Conservation (phyloP, 2,329 filamentous ascomycete species). For the Penicillium sumatraense region DNA sequence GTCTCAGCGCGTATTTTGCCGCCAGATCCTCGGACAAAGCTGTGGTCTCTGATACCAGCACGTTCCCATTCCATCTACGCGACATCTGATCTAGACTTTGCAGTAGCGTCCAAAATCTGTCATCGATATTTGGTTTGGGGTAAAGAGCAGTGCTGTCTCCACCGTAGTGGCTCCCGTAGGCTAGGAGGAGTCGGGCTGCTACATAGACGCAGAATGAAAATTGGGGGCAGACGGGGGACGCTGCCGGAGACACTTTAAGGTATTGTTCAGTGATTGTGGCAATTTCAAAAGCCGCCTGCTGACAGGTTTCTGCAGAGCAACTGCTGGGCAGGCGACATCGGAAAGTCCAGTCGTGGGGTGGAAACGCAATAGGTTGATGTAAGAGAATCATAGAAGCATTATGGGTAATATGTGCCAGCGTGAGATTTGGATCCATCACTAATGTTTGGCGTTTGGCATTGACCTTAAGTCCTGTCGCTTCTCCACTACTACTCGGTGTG, state of each 20-base stretch:
- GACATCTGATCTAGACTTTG: not conserved
- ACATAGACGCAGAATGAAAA: slow-evolving; percentile 55
- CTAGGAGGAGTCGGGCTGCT: slow-evolving; percentile 28
- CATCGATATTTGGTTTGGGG: not conserved
- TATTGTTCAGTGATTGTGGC: slow-evolving; percentile 54
- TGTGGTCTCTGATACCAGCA: not conserved
- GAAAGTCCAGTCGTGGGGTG: slow-evolving; percentile 36
- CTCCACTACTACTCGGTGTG: slow-evolving; percentile 1
- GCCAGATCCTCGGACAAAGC: not conserved
- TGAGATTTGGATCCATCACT: slow-evolving; percentile 55
- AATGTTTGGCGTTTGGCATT: slow-evolving; percentile 2
- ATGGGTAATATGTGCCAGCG: slow-evolving; percentile 55
- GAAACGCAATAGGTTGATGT: slow-evolving; percentile 56
- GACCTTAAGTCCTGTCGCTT: not conserved
- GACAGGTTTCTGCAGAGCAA: slow-evolving; percentile 56
- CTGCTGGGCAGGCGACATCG: slow-evolving; percentile 47
- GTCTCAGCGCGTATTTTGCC: not conserved
- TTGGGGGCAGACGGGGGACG: slow-evolving; percentile 35
- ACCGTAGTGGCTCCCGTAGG: not conserved
- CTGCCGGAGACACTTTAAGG: slow-evolving; percentile 36
- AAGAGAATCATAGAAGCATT: slow-evolving; percentile 57
- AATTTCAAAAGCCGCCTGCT: slow-evolving; percentile 52
- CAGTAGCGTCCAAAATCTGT: not conserved
- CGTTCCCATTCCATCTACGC: not conserved
- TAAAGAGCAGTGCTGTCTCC: not conserved